Evolutionary conservation across 768 basidiomycete genomes (phyloP), one percentile per base, ranked within the genome.

Genomic region (Russula compacta): DNA sequence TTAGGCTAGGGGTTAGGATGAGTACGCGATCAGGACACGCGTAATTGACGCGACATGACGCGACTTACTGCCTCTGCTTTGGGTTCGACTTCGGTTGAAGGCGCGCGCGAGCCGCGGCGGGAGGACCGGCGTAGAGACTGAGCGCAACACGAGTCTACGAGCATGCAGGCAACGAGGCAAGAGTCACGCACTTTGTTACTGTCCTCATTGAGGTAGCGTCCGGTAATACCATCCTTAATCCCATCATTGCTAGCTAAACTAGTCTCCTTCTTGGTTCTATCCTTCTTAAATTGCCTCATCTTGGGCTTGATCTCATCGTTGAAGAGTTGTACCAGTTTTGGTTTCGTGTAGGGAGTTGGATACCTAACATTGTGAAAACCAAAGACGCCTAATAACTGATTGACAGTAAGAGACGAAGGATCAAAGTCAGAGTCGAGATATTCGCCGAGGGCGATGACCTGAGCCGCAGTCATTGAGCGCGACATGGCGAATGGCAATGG

Each of bases 381-480:
- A 58, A 93, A 78, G 36, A 93, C 76, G 48, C 89, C 90, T 11
- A 89, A 79, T 6, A 93, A 77, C 68, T 92, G 89, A n/a, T 89
- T 80, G 32, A 92, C 82, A 0, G 90, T 93, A 56, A 93, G 80
- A 2, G 80, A 73, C 1, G 79, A 64, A 17, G 92, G 84, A 66
- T 93, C 84, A 58, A 92, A 93, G 69, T 86, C 83, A 10, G 83
- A 80, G 62, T 89, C 79, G 62, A 93, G 83, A 72, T 93, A 93
- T 72, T 88, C 82, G 68, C 89, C 92, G 36, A 79, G 73, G 21
- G 72, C 77, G 67, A 93, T 85, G 56, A 93, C 76, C 72, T 93
- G 85, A 2, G 87, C 79, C 33, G 90, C 78, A n/a, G 88, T 90
- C 64, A 89, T 73, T 14, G 71, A 70, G 64, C 84, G 81, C 69